Evolutionary conservation across 495 filamentous ascomycete species (phyloP).

Genomic region (Tuber melanosporum): DNA sequence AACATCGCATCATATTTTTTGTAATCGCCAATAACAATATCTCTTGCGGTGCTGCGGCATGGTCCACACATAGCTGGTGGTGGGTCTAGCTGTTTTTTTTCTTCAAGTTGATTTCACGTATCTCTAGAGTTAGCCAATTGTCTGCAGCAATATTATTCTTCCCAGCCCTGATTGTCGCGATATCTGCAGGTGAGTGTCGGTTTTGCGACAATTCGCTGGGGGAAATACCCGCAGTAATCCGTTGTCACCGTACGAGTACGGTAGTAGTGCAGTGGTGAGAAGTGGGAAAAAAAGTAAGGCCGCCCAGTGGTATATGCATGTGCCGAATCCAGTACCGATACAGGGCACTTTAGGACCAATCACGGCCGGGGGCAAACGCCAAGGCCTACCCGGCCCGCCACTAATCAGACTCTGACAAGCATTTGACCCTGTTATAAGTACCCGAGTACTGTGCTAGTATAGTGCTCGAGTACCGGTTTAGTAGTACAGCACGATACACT

Average conservation of each 20-base stretch:
- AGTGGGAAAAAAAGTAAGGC: background rate
- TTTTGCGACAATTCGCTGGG: background rate
- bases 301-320: background rate
- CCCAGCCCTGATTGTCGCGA: background rate
- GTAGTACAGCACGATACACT: background rate
- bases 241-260: background rate
- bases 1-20: background rate
- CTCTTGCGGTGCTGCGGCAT: background rate
- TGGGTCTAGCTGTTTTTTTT: background rate
- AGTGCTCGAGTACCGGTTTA: no score
- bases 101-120: background rate
- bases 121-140: background rate
- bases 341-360: background rate
- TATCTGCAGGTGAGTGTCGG: background rate
- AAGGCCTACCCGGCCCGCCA: background rate
- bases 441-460: background rate
- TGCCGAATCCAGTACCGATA: background rate
- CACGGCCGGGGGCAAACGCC: background rate
- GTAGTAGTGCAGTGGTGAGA: background rate
- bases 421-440: background rate
- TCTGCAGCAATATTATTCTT: background rate
- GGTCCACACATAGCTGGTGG: background rate
- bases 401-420: background rate
- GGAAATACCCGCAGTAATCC: background rate
- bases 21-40: background rate